phyloP scores from a whole-genome alignment of 2,329 filamentous ascomycete genomes.

The Kalmusia sp. region DNA sequence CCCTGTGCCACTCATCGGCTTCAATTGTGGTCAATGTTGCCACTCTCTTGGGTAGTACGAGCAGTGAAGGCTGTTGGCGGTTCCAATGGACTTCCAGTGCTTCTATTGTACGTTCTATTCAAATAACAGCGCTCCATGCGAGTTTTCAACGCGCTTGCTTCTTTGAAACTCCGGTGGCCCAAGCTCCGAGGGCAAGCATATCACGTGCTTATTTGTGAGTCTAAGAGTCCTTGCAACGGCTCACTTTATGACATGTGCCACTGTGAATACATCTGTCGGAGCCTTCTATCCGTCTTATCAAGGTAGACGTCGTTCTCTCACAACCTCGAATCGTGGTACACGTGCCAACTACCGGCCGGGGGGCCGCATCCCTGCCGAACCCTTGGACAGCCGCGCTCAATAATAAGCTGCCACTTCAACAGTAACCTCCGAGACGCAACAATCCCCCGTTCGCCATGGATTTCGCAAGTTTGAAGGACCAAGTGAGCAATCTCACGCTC shows the following conservation, averaged over 20 bases:
- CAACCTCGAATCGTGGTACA: constrained; percentile 3
- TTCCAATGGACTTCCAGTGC: background rate
- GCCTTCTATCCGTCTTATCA: too few species aligned
- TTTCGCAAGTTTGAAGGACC: constrained; percentile 81
- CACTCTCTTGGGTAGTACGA: background rate
- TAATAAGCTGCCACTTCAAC: constrained; percentile 30
- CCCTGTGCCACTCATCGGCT: constrained; percentile 1
- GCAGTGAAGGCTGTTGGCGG: background rate
- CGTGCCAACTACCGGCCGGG: background rate
- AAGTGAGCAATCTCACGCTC: constrained; percentile 88
- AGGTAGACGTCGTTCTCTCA: background rate
- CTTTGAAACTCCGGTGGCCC: background rate
- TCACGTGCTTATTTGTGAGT: too few species aligned
- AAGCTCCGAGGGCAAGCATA: too few species aligned
- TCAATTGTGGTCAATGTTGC: background rate
- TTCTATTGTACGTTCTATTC: background rate
- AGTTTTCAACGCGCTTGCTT: background rate
- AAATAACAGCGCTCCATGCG: background rate
- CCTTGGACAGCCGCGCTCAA: constrained; percentile 17
- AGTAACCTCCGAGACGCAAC: constrained; percentile 2
- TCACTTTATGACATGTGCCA: too few species aligned
- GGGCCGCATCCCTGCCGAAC: constrained; percentile 10
- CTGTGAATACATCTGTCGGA: too few species aligned
- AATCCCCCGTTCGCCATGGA: constrained; percentile 67
- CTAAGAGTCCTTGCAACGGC: too few species aligned